Evolutionary conservation across 1,284 basidiomycete species (phyloP), one percentile per base, ranked within the genome.

Genomic region (Coriolopsis trogii): DNA sequence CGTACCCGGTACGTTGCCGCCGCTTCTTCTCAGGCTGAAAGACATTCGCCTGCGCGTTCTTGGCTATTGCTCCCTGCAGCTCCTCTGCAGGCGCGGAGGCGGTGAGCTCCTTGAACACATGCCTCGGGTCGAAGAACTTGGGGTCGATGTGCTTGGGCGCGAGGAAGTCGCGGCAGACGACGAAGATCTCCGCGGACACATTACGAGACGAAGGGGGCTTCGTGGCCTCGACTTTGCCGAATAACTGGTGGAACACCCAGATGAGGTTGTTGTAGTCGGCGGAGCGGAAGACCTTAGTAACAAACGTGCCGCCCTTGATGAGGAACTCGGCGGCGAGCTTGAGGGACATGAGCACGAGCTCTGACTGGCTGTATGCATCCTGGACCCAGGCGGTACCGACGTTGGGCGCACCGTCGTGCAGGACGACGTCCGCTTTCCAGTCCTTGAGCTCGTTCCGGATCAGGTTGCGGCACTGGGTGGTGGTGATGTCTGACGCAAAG

Each of bases 301-400:
- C 90, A 69, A 99, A 99, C 23, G 89, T 93, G 47, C 95, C 95
- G 33, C 96, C 97, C 68, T 95, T 95, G 39, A 79, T 76, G 55
- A 99, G 80, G 70, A 99, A 99, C 67, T 99, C 96, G 47, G 95
- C 94, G 13, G 97, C 96, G 53, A 99, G 86, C 73, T 95, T 97
- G 65, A 99, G 77, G 69, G 91, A 92, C 83, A 93, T 95, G 53
- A 99, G 81, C 50, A 98, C 96, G 54, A 99, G 88, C 72, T 99
- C 97, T 41, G 93, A 93, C 69, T 99, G 97, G 55, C 87, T 88
- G 76, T 96, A 99, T 1, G 97, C 97, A 73, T 99, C 97, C 71
- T 99, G 97, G 53, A 99, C 85, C 97, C 97, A 99, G 12, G 97
- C 97, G 23, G 95, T 93, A 80, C 97, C 97, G 71, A 99, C 97